Conservation (phyloP, 202 grass and related monocot species). For the Panicum hallii region DNA sequence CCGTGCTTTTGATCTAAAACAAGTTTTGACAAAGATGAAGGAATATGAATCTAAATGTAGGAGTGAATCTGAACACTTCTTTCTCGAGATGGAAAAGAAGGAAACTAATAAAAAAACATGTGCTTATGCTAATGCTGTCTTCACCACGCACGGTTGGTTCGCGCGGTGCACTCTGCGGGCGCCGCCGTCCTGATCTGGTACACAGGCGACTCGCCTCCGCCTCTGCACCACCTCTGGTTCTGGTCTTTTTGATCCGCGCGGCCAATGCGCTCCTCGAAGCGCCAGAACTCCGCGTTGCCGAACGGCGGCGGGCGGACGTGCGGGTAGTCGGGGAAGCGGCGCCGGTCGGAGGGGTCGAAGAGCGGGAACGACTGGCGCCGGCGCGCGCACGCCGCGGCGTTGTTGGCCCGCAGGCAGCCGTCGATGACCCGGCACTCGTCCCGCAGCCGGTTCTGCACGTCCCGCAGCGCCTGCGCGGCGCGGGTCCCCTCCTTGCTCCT, state of each 20-base stretch:
- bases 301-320: constrained; percentile 44
- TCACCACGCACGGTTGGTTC: constrained; percentile 19
- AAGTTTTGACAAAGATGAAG: not conserved
- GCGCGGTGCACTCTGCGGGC: not conserved
- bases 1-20: not conserved
- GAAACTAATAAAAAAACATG: not conserved
- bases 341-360: constrained; percentile 69
- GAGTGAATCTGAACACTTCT: not conserved
- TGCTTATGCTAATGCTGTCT: not conserved
- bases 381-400: constrained; percentile 26
- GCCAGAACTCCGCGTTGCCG: not conserved
- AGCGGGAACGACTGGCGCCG: constrained; percentile 64
- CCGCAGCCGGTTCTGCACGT: constrained; percentile 62
- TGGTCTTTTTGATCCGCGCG: not conserved
- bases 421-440: constrained; percentile 82
- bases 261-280: not conserved
- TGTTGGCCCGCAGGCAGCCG: constrained; percentile 57
- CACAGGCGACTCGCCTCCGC: not conserved
- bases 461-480: constrained; percentile 50
- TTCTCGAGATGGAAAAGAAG: constrained; percentile 8
- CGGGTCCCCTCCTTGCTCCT: not conserved
- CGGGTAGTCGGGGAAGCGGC: constrained; percentile 62
- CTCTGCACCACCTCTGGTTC: constrained; percentile 6
- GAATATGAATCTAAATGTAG: not conserved
- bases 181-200: not conserved